These are phyloP conservation scores for Raphanus sativus DNA, from an alignment of 345 rosid species.

Conservation along the genomic window DNA sequence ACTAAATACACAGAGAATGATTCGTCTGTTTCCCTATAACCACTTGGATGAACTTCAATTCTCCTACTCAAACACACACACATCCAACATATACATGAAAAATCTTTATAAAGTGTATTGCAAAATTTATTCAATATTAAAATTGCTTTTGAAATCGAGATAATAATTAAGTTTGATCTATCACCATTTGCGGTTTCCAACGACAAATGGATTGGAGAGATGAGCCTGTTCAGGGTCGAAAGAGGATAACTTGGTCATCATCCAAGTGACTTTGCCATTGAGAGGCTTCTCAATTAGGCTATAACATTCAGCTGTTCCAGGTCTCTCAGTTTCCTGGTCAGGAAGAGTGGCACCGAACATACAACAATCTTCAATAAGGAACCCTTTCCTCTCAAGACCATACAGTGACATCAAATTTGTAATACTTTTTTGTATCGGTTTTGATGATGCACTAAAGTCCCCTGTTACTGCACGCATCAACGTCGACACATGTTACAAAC, in stretches of 20 bases:
- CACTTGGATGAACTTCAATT: conserved; percentile 21
- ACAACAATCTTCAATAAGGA: conserved; percentile 25
- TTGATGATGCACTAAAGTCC: neutral
- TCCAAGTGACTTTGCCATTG: conserved; percentile 32
- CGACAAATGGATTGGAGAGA: conserved; percentile 17
- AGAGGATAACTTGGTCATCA: conserved; percentile 18
- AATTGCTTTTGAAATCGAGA: too few species aligned
- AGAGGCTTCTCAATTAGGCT: conserved; percentile 28
- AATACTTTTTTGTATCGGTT: neutral
- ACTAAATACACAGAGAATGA: conserved; percentile 24
- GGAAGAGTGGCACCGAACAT: conserved; percentile 26
- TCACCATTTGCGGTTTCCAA: conserved; percentile 32
- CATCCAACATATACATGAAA: neutral
- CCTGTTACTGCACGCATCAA: neutral
- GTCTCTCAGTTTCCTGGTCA: neutral
- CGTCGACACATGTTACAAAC: neutral
- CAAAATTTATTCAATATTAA: neutral
- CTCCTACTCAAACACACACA: conserved; percentile 8
- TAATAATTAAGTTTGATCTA: too few species aligned
- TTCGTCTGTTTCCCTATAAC: neutral
- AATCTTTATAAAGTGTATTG: neutral
- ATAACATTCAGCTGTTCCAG: conserved; percentile 27
- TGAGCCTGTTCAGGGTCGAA: neutral
- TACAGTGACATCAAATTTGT: neutral
- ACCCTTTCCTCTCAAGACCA: conserved; percentile 19